phyloP scores from a whole-genome alignment of 1,284 basidiomycete genomes.

The Cystobasidium pallidum region DNA sequence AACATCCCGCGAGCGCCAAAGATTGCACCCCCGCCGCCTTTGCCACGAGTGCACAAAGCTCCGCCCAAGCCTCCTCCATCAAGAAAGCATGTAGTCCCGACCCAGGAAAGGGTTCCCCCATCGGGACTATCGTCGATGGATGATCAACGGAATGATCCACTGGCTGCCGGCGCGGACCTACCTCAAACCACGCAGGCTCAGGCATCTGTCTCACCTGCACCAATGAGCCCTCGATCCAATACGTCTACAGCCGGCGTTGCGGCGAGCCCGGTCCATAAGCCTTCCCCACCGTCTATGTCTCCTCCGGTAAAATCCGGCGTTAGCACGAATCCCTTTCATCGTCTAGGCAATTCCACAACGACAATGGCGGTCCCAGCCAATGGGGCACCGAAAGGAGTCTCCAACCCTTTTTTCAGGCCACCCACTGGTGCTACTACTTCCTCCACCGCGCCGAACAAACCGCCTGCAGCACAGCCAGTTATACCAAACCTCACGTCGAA shows the following conservation, averaged over 20 bases:
- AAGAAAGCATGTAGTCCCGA: constrained; percentile 24
- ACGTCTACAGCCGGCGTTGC: too few species aligned
- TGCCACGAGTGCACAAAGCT: constrained; percentile 45
- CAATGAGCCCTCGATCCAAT: too few species aligned
- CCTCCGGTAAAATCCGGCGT: constrained; percentile 56
- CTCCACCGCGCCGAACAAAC: constrained; percentile 46
- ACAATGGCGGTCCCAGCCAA: constrained; percentile 14
- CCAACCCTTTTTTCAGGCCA: constrained; percentile 54
- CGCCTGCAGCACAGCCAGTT: constrained; percentile 18
- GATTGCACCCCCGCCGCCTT: constrained; percentile 57
- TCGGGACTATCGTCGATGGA: too few species aligned
- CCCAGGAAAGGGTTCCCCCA: neutral
- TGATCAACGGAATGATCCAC: too few species aligned
- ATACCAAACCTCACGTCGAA: constrained; percentile 44
- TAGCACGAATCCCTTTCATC: constrained; percentile 44
- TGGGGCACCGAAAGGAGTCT: constrained; percentile 43
- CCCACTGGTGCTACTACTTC: constrained; percentile 47
- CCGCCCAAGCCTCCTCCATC: constrained; percentile 51
- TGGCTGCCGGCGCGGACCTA: too few species aligned
- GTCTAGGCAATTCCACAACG: too few species aligned
- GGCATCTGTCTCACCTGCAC: constrained; percentile 8
- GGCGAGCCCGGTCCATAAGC: too few species aligned
- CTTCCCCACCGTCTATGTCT: constrained; percentile 52
- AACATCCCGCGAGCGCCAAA: constrained; percentile 56
- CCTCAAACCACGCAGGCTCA: too few species aligned